Conservation (phyloP, 768 basidiomycete species). For the Chalciporus piperatus region DNA sequence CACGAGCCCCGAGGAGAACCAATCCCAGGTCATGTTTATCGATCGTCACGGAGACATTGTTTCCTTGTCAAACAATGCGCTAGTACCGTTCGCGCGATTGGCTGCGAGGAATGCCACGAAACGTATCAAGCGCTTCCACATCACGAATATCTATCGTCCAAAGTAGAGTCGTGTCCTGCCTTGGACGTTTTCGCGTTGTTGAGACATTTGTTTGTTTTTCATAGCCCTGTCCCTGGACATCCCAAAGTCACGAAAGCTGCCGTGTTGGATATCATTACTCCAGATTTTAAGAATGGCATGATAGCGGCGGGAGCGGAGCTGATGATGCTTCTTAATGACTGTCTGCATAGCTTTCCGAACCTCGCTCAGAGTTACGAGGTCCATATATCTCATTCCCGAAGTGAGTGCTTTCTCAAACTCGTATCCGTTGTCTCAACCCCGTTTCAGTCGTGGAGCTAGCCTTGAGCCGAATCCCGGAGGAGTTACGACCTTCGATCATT, state of each 20-base stretch:
- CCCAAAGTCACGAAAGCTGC: conserved; percentile 73
- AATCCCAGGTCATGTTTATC: conserved; percentile 67
- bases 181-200: background rate
- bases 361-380: conserved; percentile 68
- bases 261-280: conserved; percentile 80
- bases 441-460: conserved; percentile 62
- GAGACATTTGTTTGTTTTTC: background rate
- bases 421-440: conserved; percentile 1
- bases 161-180: conserved; percentile 42
- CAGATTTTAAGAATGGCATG: conserved; percentile 61
- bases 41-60: conserved; percentile 81
- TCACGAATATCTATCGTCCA: conserved; percentile 68
- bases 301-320: conserved; percentile 73
- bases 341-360: conserved; percentile 70
- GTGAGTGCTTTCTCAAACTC: conserved; percentile 40
- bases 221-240: conserved; percentile 66
- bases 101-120: conserved; percentile 65
- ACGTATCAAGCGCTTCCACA: conserved; percentile 82
- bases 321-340: conserved; percentile 63
- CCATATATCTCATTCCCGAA: conserved; percentile 72
- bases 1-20: conserved; percentile 58
- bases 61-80: conserved; percentile 64
- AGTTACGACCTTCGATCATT: conserved; percentile 52
- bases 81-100: conserved; percentile 77
- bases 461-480: conserved; percentile 58